A percentile compares a stretch with the other conserved stretches of the same genome.
These are phyloP conservation scores for Lippia alba DNA, from an alignment of 305 asterid species.

Conservation along the genomic window DNA sequence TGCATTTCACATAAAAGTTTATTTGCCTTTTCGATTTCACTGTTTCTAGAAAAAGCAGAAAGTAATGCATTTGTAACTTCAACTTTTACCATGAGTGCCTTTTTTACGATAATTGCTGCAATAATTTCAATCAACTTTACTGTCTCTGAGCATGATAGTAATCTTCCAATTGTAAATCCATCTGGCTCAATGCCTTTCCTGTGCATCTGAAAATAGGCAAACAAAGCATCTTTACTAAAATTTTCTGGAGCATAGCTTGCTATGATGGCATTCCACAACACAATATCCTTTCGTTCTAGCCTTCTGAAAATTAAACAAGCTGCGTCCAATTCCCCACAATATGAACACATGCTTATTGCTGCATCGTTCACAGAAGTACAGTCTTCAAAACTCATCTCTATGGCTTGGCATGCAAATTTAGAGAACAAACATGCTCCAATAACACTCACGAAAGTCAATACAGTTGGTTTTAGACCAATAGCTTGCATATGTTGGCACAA, in stretches of 20 bases:
- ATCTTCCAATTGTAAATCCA: conserved; percentile 76
- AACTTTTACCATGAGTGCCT: too few relatives aligned
- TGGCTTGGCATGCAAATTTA: conserved; percentile 53
- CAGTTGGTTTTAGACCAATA: conserved; percentile 61
- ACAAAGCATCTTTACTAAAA: conserved; percentile 49
- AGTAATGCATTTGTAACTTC: conserved; percentile 49
- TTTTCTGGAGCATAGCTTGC: conserved; percentile 59
- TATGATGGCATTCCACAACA: conserved; percentile 83
- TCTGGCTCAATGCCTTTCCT: conserved; percentile 64
- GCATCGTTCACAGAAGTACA: conserved; percentile 71
- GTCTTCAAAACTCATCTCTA: conserved; percentile 56
- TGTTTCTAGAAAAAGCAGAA: conserved; percentile 37
- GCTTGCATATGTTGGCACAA: conserved; percentile 61
- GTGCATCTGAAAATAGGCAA: conserved; percentile 61
- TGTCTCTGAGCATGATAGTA: conserved; percentile 58
- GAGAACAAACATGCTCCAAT: conserved; percentile 58
- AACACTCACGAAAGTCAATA: too few relatives aligned
- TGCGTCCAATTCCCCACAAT: conserved; percentile 49
- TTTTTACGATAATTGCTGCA: too few relatives aligned
- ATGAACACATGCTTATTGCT: conserved; percentile 76
- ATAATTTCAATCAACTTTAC: conserved; percentile 47
- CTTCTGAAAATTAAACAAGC: conserved; percentile 4
- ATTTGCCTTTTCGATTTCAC: too few relatives aligned
- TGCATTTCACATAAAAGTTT: conserved; percentile 65
- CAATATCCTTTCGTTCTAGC: conserved; percentile 54